Evolutionary conservation across 2,329 filamentous ascomycete species (phyloP).

Genomic region (Geoglossum cookeanum): DNA sequence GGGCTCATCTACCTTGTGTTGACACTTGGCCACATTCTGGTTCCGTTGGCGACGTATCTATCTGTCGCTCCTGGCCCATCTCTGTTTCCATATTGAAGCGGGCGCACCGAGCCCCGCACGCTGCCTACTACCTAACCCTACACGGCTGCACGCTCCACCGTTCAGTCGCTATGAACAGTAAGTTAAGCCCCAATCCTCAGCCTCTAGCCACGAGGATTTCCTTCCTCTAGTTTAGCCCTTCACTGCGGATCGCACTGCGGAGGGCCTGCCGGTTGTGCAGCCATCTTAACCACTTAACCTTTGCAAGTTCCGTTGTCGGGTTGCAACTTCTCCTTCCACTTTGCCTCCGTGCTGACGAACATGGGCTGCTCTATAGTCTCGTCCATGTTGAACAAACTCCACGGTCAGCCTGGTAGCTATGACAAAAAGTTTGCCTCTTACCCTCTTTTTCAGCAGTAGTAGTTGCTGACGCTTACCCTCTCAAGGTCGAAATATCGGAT

Average conservation of each 20-base stretch:
- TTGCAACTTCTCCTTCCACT: background rate
- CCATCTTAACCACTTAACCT: background rate
- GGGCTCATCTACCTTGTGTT: no score
- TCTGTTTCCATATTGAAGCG: no score
- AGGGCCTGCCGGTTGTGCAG: background rate
- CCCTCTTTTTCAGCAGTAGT: slow-evolving; percentile 12
- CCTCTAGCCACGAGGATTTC: background rate
- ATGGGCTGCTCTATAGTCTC: slow-evolving; percentile 36
- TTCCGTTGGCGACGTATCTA: no score
- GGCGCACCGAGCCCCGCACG: no score
- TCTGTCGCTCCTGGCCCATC: no score
- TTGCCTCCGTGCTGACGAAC: background rate
- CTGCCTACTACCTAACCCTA: no score
- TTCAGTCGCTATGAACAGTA: slow-evolving; percentile 11
- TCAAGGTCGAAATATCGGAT: slow-evolving; percentile 69
- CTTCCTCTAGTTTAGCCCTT: background rate
- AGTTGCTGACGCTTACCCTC: slow-evolving; percentile 9
- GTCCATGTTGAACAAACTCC: slow-evolving; percentile 86
- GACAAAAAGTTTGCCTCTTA: slow-evolving; percentile 64
- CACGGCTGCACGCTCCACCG: background rate
- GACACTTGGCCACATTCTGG: no score
- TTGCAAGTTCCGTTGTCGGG: background rate
- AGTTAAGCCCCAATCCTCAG: slow-evolving; percentile 6
- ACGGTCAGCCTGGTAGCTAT: slow-evolving; percentile 93
- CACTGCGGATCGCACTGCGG: background rate